Base-by-base conservation (phyloP, 106 monocot genomes). In the Narthecium ossifragum region DNA sequence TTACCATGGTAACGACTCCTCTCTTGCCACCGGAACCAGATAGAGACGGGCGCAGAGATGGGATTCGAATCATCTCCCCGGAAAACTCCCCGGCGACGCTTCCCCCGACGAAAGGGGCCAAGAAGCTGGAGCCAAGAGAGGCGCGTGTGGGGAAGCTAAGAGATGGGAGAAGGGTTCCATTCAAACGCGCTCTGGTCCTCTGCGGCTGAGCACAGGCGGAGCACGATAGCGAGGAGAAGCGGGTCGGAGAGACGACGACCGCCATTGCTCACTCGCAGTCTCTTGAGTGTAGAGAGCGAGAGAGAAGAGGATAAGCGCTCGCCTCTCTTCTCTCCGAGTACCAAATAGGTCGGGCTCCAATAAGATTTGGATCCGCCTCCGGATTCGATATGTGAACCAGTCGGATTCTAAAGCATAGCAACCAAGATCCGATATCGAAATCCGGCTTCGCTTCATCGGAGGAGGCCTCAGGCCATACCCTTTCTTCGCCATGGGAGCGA, bases 1-100 rank as follows among this genome's bases (percentile, higher is more conserved):
- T 25, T 77, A 88, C 88, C 88, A 88, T 88, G 31, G 88, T 88
- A 52, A 88, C 79, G 55, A 80, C 88, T 2, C 83, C 82, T 38
- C 75, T 68, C 53, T 76, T 87, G 27, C 66, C 73, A 4, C 69
- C 41, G 63, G 64, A 66, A 7, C 79, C 73, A 24, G 62, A 14
- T 3, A 48, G 5, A 3, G 51, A 40, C 23, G 50, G 64, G 11
- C 36, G 32, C 31, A 78, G 41, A 2, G 64, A 71, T 1, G 76
- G 71, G 6, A 62, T 1, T n/a, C 67, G 22, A 39, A 83, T 13
- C 60, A 56, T 76, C 46, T 67, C 76, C 23, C 88, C 88, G 24
- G 39, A 34, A 64, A 83, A 61, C 1, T 73, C 76, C 25, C 65
- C 66, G 48, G 51, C 50, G 41, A 53, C 67, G 61, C 73, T 70